Evolutionary conservation across 2,329 filamentous ascomycete genomes (phyloP), one percentile per base, ranked within the genome.

Genomic region (Leptographium lundbergii): DNA sequence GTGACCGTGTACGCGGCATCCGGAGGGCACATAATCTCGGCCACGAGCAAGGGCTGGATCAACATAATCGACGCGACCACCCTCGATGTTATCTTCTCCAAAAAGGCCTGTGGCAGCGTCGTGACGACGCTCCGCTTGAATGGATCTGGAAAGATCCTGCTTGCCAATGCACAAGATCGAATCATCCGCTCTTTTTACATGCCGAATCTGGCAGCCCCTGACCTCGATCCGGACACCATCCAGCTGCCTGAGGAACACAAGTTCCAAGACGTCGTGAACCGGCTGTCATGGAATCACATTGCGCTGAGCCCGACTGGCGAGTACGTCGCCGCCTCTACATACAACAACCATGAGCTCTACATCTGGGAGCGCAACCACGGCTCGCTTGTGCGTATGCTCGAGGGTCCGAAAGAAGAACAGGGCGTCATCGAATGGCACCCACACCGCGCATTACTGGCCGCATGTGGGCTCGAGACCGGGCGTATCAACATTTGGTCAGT

Each of bases 341-440:
- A 91, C 71, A 97, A 97, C 78, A 99, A 99, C 68, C 91, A 96
- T 67, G 92, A 99, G 72, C 88, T 99, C 63, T 97, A 97, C 72
- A 91, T 97, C 32, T 97, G 92, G 94, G 94, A 99, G 73, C 85
- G 94, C 58, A 88, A 87, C 59, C 90, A 95, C 67, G 94, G 94
- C 56, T 96, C 90, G 72, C 75, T 99, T 60, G 91, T 96, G 57
- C 95, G 95, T 71, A 99, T 99, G 76, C 79, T 99, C 47, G 95
- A 99, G 71, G 92, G 94, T 0, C 91, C 92, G 1, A 95, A 95
- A 67, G 94, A 99, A 73, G 95, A 99, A 72, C 84, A 97, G 62
- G 92, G 92, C 0, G 88, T 95, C 5, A 91, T 99, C 29, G 94
- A 99, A 73, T 99, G 94, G 94, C 94, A 99, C 69, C 94, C 94